phyloP scores from a whole-genome alignment of 2,329 filamentous ascomycete species.

The Neonectria punicea region DNA sequence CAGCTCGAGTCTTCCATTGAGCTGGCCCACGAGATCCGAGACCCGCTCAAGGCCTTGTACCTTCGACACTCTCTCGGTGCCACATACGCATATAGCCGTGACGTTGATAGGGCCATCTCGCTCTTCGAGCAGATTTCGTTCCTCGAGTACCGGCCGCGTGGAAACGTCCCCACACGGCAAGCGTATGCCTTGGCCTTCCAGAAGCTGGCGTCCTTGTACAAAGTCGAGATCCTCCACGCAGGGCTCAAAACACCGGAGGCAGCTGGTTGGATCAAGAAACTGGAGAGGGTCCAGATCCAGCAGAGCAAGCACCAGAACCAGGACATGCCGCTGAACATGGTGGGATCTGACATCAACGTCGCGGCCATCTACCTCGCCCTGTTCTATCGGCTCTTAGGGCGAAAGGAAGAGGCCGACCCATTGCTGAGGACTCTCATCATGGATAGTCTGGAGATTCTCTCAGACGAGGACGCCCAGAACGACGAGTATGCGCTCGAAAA shows the following conservation, averaged over 20 bases:
- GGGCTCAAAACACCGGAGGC: slow-evolving; percentile 44
- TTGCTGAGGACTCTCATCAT: slow-evolving; percentile 48
- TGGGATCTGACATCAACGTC: slow-evolving; percentile 55
- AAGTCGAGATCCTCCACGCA: slow-evolving; percentile 45
- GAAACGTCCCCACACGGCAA: slow-evolving; percentile 52
- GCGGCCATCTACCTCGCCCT: slow-evolving; percentile 54
- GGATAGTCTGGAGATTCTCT: slow-evolving; percentile 52
- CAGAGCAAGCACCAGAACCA: slow-evolving; percentile 51
- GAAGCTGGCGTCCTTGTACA: slow-evolving; percentile 52
- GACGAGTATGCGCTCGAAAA: slow-evolving; percentile 56
- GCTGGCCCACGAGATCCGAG: slow-evolving; percentile 47
- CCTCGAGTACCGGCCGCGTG: slow-evolving; percentile 51
- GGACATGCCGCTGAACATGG: slow-evolving; percentile 53
- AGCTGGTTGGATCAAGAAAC: slow-evolving; percentile 46
- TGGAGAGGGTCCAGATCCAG: slow-evolving; percentile 50
- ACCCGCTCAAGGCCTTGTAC: slow-evolving; percentile 51
- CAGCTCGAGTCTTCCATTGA: slow-evolving; percentile 47
- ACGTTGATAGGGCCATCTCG: slow-evolving; percentile 48
- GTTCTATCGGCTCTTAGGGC: slow-evolving; percentile 49
- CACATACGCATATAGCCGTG: slow-evolving; percentile 48
- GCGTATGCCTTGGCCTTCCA: slow-evolving; percentile 55
- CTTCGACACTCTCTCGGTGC: slow-evolving; percentile 51
- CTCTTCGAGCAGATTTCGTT: slow-evolving; percentile 51
- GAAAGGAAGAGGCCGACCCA: slow-evolving; percentile 39
- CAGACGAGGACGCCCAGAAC: slow-evolving; percentile 54